Base-by-base conservation (phyloP, 2,329 filamentous ascomycete genomes). In the Cladosporium sp. region DNA sequence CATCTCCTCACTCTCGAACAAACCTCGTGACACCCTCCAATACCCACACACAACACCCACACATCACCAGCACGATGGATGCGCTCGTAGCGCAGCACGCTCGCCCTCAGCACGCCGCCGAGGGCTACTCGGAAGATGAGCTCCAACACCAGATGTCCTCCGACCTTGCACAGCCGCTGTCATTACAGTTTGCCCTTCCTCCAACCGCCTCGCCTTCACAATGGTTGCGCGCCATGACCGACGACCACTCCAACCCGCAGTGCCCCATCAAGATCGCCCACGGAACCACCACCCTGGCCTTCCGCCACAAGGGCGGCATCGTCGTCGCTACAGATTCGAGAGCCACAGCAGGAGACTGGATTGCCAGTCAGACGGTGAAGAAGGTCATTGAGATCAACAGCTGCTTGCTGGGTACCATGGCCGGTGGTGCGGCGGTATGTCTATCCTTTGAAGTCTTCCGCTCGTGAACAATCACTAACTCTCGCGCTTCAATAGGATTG, bases 201-300 rank as follows among this genome's bases (percentile, higher is more conserved):
- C 94, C 95, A 63, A 88, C 98, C 80, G 90, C 92, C 44, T 78
- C 97, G 92, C 91, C 92, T 73, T 91, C 93, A 71, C 88, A 92
- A 76, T 99, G 95, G 91, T 92, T 99, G 76, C 93, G 95, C 78
- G 92, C 95, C 74, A 92, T 92, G 80, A 98, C 95, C 73, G 95
- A 99, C 84, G 95, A 99, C 87, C 90, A 93, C 81, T 90, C 93
- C 75, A 99, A 99, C 85, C 93, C 95, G 67, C 88, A 91, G 82
- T 97, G 93, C 82, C 95, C 95, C 74, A 99, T 99, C 87, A 99
- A 99, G 87, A 93, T 99, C 76, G 95, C 95, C 70, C 95, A 99
- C 87, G 95, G 95, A 78, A 99, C 95, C 68, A 99, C 95, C 67
- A 99, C 95, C 62, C 89, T 99, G 69, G 94, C 93, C 70, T 99